Percentiles rank a stretch among this genome's conserved stretches.
phyloP scores from a whole-genome alignment of 2,329 filamentous ascomycete species.

The Alternaria postmessia region DNA sequence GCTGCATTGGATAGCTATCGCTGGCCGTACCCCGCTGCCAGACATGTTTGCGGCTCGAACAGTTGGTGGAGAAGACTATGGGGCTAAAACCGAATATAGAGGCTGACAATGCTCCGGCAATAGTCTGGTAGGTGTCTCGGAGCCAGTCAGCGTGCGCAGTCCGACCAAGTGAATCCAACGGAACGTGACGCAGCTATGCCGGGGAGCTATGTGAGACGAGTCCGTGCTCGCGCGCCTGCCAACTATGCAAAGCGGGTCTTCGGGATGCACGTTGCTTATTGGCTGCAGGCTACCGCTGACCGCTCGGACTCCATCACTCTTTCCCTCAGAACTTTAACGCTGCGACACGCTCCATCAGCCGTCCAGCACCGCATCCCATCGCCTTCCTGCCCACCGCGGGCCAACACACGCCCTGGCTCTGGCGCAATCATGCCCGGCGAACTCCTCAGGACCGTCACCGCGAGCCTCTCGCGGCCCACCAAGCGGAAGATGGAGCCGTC shows the following conservation, averaged over 20 bases:
- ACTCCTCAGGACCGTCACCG: slow-evolving; percentile 50
- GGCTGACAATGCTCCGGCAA: slow-evolving; percentile 6
- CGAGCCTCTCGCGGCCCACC: slow-evolving; percentile 44
- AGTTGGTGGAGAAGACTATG: slow-evolving; percentile 6
- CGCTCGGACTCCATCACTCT: slow-evolving; percentile 21
- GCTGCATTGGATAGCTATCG: slow-evolving; percentile 26
- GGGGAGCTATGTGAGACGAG: slow-evolving; percentile 24
- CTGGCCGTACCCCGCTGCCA: slow-evolving; percentile 59
- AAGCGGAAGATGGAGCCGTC: slow-evolving; percentile 49
- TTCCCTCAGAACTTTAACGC: slow-evolving; percentile 28
- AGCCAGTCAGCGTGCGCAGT: slow-evolving; percentile 14
- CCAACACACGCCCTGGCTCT: slow-evolving; percentile 36
- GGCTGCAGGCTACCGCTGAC: slow-evolving; percentile 20
- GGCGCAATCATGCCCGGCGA: slow-evolving; percentile 55
- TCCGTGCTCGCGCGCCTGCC: slow-evolving; percentile 26
- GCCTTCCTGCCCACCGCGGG: slow-evolving; percentile 42
- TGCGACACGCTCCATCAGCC: slow-evolving; percentile 36
- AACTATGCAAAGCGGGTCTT: slow-evolving; percentile 21
- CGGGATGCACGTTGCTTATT: slow-evolving; percentile 12
- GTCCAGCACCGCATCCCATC: slow-evolving; percentile 28
- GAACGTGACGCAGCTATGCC: slow-evolving; percentile 32
- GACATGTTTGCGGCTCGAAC: slow-evolving; percentile 56
- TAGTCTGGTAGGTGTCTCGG: slow-evolving; percentile 11
- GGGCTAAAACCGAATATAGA: slow-evolving; percentile 6
- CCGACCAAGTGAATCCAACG: slow-evolving; percentile 8